Evolutionary conservation across 768 basidiomycete genomes (phyloP).

Genomic region (Chalciporus piperatus): DNA sequence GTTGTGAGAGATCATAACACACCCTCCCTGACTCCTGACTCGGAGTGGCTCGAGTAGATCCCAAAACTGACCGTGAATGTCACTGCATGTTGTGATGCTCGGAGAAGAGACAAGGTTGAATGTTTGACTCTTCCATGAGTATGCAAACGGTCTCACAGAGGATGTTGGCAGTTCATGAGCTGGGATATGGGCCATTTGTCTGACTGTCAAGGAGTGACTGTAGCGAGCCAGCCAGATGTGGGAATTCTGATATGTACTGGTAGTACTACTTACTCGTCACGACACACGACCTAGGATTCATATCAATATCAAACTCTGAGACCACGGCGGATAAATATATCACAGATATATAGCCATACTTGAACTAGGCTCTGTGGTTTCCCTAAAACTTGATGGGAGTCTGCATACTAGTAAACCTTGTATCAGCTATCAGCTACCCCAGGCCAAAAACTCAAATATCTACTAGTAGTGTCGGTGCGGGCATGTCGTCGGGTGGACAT

Average conservation of each 20-base stretch:
- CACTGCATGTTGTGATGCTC: constrained; percentile 92
- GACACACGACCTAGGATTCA: too few relatives aligned
- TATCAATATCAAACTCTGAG: too few relatives aligned
- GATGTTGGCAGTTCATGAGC: constrained; percentile 77
- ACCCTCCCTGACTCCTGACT: constrained; percentile 82
- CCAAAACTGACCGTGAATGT: constrained; percentile 98
- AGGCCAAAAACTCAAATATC: too few relatives aligned
- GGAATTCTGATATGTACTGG: constrained; percentile 9
- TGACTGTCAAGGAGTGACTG: background rate
- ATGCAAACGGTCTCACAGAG: constrained; percentile 89
- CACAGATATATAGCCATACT: background rate
- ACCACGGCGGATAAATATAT: too few relatives aligned
- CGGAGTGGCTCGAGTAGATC: constrained; percentile 88
- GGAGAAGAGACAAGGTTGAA: constrained; percentile 94
- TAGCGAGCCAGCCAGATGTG: constrained; percentile 10
- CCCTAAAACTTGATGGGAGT: background rate
- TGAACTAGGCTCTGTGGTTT: background rate
- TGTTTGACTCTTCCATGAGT: constrained; percentile 95
- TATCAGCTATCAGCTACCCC: too few relatives aligned
- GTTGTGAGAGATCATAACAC: too few relatives aligned
- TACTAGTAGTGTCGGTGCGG: too few relatives aligned
- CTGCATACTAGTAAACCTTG: background rate
- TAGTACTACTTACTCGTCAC: too few relatives aligned
- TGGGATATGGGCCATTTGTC: constrained; percentile 90
- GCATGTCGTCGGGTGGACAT: background rate